Evolutionary conservation across 371 early-diverging fungal species (phyloP).

Genomic region (Choanephora cucurbitarum): DNA sequence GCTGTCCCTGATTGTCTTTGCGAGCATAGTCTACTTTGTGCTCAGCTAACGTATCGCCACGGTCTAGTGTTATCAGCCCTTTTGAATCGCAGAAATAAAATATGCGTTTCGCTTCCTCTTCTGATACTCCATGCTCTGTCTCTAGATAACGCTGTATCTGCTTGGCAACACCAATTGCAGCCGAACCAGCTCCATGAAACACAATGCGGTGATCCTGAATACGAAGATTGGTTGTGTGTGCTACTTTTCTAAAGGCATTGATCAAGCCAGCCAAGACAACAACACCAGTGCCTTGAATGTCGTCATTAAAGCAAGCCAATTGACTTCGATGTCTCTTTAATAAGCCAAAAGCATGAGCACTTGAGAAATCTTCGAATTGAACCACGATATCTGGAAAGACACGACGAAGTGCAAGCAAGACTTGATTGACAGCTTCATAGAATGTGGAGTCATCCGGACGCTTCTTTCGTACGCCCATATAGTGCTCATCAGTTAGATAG

Average conservation of each 20-base stretch:
- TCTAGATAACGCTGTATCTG: slow-evolving; percentile 79
- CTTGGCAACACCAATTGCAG: slow-evolving; percentile 89
- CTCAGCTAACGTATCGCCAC: slow-evolving; percentile 80
- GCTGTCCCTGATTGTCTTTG: slow-evolving; percentile 71
- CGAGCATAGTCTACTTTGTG: slow-evolving; percentile 86
- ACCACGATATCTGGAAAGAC: slow-evolving; percentile 80
- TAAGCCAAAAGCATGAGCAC: slow-evolving; percentile 84
- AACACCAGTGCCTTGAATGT: slow-evolving; percentile 83
- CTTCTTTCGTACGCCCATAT: slow-evolving; percentile 77
- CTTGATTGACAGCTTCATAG: slow-evolving; percentile 78
- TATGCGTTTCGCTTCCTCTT: slow-evolving; percentile 71
- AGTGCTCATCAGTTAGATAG: slow-evolving; percentile 80
- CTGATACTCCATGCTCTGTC: slow-evolving; percentile 62
- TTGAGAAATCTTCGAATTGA: slow-evolving; percentile 93
- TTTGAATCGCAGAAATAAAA: slow-evolving; percentile 85
- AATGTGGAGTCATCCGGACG: slow-evolving; percentile 75
- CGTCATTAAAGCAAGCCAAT: slow-evolving; percentile 74
- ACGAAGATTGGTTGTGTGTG: slow-evolving; percentile 55
- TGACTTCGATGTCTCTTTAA: slow-evolving; percentile 67
- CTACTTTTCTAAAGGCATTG: slow-evolving; percentile 73
- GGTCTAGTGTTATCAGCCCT: slow-evolving; percentile 79
- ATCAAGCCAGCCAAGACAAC: slow-evolving; percentile 91
- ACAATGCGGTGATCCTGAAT: slow-evolving; percentile 81
- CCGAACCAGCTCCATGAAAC: slow-evolving; percentile 88
- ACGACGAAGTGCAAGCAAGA: slow-evolving; percentile 67